phyloP scores from a whole-genome alignment of 352 stramenopile genomes.

The Globisporangium sylvaticum region DNA sequence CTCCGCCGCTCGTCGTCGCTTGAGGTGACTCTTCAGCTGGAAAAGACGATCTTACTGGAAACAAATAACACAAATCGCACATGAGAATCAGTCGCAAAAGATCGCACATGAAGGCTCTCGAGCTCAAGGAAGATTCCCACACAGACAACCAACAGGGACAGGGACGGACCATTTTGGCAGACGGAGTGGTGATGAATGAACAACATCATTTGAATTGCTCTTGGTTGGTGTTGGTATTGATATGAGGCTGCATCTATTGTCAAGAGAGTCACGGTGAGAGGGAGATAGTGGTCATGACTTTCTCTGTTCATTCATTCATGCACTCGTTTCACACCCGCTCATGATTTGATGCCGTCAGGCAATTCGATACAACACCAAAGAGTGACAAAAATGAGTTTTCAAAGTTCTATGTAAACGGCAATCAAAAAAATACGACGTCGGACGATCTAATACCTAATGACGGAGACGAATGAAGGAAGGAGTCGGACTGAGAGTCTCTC shows the following conservation, averaged over 20 bases:
- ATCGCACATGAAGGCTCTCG: background rate
- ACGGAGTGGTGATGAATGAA: too few species aligned
- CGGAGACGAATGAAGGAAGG: background rate
- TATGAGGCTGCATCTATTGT: too few species aligned
- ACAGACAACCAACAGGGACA: too few species aligned
- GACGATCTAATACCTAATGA: constrained; percentile 1
- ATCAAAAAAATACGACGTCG: background rate
- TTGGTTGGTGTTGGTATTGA: too few species aligned
- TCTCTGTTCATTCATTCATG: too few species aligned
- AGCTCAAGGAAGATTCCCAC: background rate
- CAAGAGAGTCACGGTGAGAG: too few species aligned
- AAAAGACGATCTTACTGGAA: background rate
- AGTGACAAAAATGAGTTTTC: background rate
- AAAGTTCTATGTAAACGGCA: constrained; percentile 5
- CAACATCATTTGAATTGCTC: too few species aligned
- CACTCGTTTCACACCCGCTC: too few species aligned
- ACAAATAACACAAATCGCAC: background rate
- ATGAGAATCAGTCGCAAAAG: background rate
- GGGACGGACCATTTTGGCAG: too few species aligned
- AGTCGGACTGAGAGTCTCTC: background rate
- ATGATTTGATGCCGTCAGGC: too few species aligned
- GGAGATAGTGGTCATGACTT: too few species aligned
- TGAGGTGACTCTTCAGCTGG: background rate
- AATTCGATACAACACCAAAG: background rate
- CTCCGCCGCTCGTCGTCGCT: background rate